Evolutionary conservation across 345 rosid species (phyloP).

Genomic region (Lumnitzera littorea): DNA sequence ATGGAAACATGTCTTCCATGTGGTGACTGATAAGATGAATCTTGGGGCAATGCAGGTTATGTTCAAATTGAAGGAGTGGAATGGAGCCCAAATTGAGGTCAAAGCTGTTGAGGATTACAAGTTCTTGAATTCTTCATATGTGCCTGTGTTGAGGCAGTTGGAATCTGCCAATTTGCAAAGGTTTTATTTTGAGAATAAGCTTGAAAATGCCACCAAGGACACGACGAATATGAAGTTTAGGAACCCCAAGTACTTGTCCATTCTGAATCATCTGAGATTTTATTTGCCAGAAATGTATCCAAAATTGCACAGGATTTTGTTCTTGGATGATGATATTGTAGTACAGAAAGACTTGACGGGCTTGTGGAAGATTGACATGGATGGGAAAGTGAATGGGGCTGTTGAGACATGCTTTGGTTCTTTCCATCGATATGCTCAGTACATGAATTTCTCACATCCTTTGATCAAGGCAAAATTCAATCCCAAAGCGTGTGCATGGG

Average conservation of each 20-base stretch:
- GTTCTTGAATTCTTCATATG: constrained; percentile 89
- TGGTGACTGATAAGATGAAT: constrained; percentile 97
- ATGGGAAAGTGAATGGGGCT: constrained; percentile 95
- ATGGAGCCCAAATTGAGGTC: constrained; percentile 88
- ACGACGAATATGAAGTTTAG: constrained; percentile 94
- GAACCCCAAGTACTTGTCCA: constrained; percentile 91
- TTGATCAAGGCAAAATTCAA: constrained; percentile 88
- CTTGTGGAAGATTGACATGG: constrained; percentile 95
- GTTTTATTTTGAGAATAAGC: constrained; percentile 92
- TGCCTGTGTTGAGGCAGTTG: constrained; percentile 80
- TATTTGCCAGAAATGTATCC: constrained; percentile 97
- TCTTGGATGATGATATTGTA: constrained; percentile 91
- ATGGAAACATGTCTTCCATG: constrained; percentile 87
- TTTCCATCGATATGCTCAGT: constrained; percentile 92
- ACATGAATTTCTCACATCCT: constrained; percentile 98
- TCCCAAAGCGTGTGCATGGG: constrained; percentile 99
- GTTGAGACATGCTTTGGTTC: constrained; percentile 98
- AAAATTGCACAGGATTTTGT: constrained; percentile 73
- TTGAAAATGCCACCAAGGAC: constrained; percentile 89
- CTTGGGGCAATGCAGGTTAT: constrained; percentile 99
- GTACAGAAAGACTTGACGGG: constrained; percentile 96
- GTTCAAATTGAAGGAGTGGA: constrained; percentile 87
- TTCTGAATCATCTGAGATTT: constrained; percentile 89
- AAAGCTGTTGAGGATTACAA: constrained; percentile 97
- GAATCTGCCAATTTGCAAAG: constrained; percentile 85